Evolutionary conservation across 345 rosid species (phyloP).

Genomic region (Gossypium arboreum): DNA sequence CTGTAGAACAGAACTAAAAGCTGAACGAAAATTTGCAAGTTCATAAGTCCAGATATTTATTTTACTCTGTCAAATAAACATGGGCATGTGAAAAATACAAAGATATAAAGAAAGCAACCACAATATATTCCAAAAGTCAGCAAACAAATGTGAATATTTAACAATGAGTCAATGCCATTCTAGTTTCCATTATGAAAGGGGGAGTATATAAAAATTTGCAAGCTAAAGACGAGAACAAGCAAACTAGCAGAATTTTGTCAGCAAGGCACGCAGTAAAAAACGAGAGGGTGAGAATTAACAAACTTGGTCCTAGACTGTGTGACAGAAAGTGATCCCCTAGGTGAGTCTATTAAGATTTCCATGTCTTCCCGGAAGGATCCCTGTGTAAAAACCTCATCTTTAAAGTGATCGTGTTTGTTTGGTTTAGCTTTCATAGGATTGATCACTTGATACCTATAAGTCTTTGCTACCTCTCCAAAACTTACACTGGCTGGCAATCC

Average conservation of each 20-base stretch:
- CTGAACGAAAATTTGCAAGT: neutral
- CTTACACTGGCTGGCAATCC: constrained; percentile 32
- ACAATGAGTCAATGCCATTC: neutral
- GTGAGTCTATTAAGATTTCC: constrained; percentile 51
- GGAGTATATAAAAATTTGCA: neutral
- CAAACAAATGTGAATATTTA: neutral
- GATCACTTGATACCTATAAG: constrained; percentile 23
- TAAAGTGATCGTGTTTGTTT: constrained; percentile 19
- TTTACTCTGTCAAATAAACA: neutral
- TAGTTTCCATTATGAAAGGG: neutral
- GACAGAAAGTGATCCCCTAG: constrained; percentile 45
- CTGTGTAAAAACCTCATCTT: constrained; percentile 34
- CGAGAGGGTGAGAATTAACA: constrained; percentile 15
- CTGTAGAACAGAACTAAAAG: neutral
- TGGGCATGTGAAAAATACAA: neutral
- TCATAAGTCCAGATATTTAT: neutral
- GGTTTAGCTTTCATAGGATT: constrained; percentile 23
- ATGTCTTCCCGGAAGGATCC: constrained; percentile 55
- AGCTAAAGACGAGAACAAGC: neutral
- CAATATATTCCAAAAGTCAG: neutral
- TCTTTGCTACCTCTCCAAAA: constrained; percentile 29
- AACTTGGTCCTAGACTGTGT: constrained; percentile 66
- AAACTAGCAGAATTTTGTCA: neutral
- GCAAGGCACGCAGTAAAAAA: neutral
- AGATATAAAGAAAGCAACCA: neutral